Conservation (phyloP, 2,329 filamentous ascomycete species). For the Myriosclerotinia scirpicola region DNA sequence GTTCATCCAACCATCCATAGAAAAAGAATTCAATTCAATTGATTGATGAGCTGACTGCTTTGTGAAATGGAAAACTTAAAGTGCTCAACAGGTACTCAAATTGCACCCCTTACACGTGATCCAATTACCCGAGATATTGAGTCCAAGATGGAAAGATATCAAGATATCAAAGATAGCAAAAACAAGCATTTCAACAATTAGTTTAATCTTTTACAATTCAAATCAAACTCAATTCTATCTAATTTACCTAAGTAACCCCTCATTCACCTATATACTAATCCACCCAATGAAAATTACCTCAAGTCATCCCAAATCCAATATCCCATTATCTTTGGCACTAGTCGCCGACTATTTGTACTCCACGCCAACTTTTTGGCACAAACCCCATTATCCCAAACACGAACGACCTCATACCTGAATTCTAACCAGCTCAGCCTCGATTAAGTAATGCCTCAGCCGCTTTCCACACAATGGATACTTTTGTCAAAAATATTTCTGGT, state of each 20-base stretch:
- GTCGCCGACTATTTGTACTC: neutral
- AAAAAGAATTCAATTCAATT: no score
- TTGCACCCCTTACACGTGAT: slow-evolving; percentile 12
- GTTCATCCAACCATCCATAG: no score
- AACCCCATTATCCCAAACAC: no score
- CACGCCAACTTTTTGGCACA: accelerated
- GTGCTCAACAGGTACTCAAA: neutral
- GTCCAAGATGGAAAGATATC: neutral
- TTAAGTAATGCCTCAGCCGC: neutral
- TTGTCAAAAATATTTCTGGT: neutral
- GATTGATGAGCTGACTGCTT: no score
- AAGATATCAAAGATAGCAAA: neutral
- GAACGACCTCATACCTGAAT: neutral
- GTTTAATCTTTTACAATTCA: accelerated
- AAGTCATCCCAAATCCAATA: no score
- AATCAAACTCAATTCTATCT: neutral
- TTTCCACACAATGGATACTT: neutral
- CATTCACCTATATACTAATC: no score
- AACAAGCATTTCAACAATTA: neutral
- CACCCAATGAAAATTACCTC: no score
- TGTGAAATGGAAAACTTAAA: no score
- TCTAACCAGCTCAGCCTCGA: neutral
- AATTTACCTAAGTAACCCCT: neutral
- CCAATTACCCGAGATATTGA: neutral
- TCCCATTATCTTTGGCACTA: neutral